Evolutionary conservation across 2,329 filamentous ascomycete genomes (phyloP), one percentile per base, ranked within the genome.

Genomic region (Clarireedia hainanense): DNA sequence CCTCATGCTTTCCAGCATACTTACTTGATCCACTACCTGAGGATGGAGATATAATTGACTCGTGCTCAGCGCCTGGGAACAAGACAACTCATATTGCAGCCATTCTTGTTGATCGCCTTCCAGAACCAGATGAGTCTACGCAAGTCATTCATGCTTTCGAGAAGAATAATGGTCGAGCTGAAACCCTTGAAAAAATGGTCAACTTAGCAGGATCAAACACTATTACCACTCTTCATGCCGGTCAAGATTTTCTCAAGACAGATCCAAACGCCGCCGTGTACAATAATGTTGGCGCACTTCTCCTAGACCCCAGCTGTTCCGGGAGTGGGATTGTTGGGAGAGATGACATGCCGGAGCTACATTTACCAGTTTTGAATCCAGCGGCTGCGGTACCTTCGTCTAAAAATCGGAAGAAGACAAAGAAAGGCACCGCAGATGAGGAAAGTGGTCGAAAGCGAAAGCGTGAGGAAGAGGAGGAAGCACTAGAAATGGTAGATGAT

Each of bases 11-110:
- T 66, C 94, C 94, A 0, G 94, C 92, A 0, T 94, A 94, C 68
- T 76, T 99, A 2, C 75, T 99, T 0, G 78, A 95, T 51, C 83
- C 87, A 0, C 74, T 73, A 0, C 74, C 81, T 7, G 75, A 80
- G 56, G 81, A 86, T 61, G 89, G 89, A 24, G 84, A 94, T 65
- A 76, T 95, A 7, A 81, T 97, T n/a, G 94, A 99, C 70, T 89
- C 89, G 0, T 97, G 92, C 69, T 89, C 94, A 0, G 94, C 94
- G 0, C 94, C 94, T 1, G 94, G 94, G 5, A 99, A 99, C 71
- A 99, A 99, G 73, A 97, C 94, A 1, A 97, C 92, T 6, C 94
- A 97, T 70, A 73, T 95, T 47, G 91, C 91, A 0, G 87, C 90
- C 2, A 81, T 96, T 4, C 67, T 94, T 2, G 50, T 61, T 3